phyloP scores from a whole-genome alignment of 2,329 filamentous ascomycete genomes.

The Pyricularia grisea region DNA sequence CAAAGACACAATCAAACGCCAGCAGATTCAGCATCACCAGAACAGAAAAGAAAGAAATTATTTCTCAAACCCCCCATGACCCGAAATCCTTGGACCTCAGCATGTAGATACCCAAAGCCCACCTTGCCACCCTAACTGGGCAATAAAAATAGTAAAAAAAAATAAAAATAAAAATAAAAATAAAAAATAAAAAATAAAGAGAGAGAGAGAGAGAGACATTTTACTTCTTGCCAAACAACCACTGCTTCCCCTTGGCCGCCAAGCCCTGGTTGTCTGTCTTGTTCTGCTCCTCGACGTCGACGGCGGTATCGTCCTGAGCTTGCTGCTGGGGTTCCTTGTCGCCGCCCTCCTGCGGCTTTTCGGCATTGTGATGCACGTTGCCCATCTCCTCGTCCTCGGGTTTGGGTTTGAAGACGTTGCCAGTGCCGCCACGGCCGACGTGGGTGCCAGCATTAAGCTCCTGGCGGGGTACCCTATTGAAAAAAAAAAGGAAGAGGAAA shows the following conservation, averaged over 20 bases:
- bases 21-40: background rate
- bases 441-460: constrained; percentile 51
- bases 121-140: too few species aligned
- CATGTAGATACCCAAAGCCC: too few species aligned
- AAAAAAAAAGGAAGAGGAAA: background rate
- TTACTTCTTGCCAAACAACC: constrained; percentile 38
- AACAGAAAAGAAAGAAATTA: background rate
- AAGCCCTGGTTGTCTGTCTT: constrained; percentile 19
- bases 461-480: constrained; percentile 41
- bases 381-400: constrained; percentile 27
- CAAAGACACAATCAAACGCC: background rate
- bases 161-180: too few species aligned
- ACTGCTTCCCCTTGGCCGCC: constrained; percentile 36
- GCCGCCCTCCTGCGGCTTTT: constrained; percentile 14
- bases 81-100: background rate
- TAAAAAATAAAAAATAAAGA: too few species aligned
- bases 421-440: constrained; percentile 65
- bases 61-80: background rate
- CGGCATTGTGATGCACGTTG: constrained; percentile 15
- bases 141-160: too few species aligned
- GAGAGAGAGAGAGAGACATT: too few species aligned
- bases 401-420: constrained; percentile 52
- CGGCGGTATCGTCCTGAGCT: constrained; percentile 8
- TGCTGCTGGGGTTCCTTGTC: constrained; percentile 18
- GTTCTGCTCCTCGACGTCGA: constrained; percentile 9